These are phyloP conservation scores for Marsdenia floribunda DNA, from an alignment of 257 asterid species.

Conservation along the genomic window DNA sequence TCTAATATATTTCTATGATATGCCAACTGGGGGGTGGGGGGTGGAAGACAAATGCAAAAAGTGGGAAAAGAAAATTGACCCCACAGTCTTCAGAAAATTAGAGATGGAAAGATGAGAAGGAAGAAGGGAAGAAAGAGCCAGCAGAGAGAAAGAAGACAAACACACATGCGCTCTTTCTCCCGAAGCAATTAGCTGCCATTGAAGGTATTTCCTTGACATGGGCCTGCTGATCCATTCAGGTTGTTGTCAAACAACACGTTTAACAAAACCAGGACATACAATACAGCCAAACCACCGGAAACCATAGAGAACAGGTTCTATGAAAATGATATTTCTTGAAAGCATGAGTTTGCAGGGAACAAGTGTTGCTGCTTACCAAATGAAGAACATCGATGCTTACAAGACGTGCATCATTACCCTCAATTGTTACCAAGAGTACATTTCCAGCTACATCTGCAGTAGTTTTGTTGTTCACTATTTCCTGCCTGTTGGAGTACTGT, in stretches of 20 bases:
- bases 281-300: constrained; percentile 49
- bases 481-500: constrained; percentile 99
- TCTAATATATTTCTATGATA: background rate
- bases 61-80: constrained; percentile 4
- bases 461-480: constrained; percentile 99
- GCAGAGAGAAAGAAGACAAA: constrained; percentile 98
- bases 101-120: constrained; percentile 49
- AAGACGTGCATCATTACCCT: constrained; percentile 94
- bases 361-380: constrained; percentile 59
- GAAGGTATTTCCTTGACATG: constrained; percentile 93
- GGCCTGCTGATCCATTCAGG: constrained; percentile 99
- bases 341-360: constrained; percentile 18
- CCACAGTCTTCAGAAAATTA: constrained; percentile 26
- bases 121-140: constrained; percentile 88
- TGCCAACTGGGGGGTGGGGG: background rate
- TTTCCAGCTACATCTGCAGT: constrained; percentile 99
- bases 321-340: constrained; percentile 22
- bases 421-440: constrained; percentile 91
- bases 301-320: constrained; percentile 33
- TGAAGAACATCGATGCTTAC: constrained; percentile 99
- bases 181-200: constrained; percentile 98
- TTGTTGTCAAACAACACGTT: constrained; percentile 78
- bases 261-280: constrained; percentile 42
- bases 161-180: constrained; percentile 98
- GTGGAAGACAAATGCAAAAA: constrained; percentile 13